Conservation (phyloP, 129 eudicot genomes). For the Flaveria trinervia region DNA sequence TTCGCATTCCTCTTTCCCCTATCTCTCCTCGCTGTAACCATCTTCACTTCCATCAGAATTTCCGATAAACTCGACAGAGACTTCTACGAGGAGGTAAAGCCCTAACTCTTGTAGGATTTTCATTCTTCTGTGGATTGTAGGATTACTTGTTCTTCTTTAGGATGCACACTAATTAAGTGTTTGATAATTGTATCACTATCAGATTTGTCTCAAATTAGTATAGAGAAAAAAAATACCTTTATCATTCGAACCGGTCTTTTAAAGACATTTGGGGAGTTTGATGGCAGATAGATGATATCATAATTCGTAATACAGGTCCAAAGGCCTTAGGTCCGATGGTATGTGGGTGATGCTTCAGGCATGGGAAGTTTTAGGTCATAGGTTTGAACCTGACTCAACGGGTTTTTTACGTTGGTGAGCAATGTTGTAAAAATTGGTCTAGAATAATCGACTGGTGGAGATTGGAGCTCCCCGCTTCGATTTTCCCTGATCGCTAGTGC, state of each 20-base stretch:
- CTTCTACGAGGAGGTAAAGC: conserved; percentile 72
- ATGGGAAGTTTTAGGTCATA: too few species aligned
- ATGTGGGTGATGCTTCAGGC: too few species aligned
- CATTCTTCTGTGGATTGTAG: neutral
- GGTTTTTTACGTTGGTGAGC: too few species aligned
- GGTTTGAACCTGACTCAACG: too few species aligned
- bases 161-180: conserved; percentile 7
- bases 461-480: too few species aligned
- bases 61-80: conserved; percentile 80
- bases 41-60: conserved; percentile 55
- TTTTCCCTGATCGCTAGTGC: too few species aligned
- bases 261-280: neutral
- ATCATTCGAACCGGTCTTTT: too few species aligned
- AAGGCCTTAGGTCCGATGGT: too few species aligned
- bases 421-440: too few species aligned
- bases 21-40: conserved; percentile 71
- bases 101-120: neutral
- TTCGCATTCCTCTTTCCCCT: conserved; percentile 81
- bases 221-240: too few species aligned
- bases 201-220: neutral
- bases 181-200: neutral
- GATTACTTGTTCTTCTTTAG: neutral
- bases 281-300: neutral
- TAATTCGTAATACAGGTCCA: neutral
- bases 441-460: too few species aligned